phyloP scores from a whole-genome alignment of 441 rosid genomes.

The Populus hybrid region DNA sequence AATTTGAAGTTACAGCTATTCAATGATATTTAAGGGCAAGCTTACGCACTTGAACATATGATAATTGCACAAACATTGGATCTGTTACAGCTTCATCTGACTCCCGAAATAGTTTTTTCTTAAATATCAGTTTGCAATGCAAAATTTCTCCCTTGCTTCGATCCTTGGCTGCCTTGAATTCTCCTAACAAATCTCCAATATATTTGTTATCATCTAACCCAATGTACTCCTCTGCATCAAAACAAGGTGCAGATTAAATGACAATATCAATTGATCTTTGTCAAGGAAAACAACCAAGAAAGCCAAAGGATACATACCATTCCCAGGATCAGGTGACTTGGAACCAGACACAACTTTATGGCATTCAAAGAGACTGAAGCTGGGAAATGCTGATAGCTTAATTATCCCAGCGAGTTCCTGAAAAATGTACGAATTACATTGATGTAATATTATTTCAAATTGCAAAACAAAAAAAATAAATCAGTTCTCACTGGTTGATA shows the following conservation, averaged over 20 bases:
- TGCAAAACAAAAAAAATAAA: not conserved
- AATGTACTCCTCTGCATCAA: constrained; percentile 76
- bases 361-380: constrained; percentile 94
- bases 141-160: constrained; percentile 94
- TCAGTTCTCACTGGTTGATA: not conserved
- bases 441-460: not conserved
- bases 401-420: constrained; percentile 98
- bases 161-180: constrained; percentile 90
- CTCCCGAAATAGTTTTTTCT: constrained; percentile 92
- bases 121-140: constrained; percentile 85
- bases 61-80: constrained; percentile 91
- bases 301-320: constrained; percentile 46
- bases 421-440: constrained; percentile 8
- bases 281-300: constrained; percentile 14
- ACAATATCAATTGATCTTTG: constrained; percentile 5
- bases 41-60: constrained; percentile 88
- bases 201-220: constrained; percentile 97
- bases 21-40: constrained; percentile 6
- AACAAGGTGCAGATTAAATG: constrained; percentile 28
- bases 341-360: constrained; percentile 92
- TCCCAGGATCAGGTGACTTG: constrained; percentile 84
- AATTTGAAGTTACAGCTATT: not conserved
- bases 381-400: constrained; percentile 81
- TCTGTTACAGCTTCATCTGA: constrained; percentile 94
- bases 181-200: constrained; percentile 87